Base-by-base conservation (phyloP, 495 filamentous ascomycete genomes). In the Trichoderma gamsii region DNA sequence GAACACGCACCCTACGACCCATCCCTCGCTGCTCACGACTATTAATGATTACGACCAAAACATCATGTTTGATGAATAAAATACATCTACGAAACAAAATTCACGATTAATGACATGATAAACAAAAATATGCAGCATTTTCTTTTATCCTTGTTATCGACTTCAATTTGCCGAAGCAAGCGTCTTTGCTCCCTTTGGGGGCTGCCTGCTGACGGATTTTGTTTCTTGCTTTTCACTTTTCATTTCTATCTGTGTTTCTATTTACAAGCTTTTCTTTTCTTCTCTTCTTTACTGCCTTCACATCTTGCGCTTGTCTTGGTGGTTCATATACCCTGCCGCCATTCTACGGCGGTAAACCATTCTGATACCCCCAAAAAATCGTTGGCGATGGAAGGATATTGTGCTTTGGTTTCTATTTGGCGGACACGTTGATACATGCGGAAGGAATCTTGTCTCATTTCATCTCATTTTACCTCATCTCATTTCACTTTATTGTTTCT, bases 1-100 rank as follows among this genome's bases (percentile, higher is more conserved):
- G 59, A 67, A 25, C 65, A 72, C 51, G 70, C 67, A 27, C 41
- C 63, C 51, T 71, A 66, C 27, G 72, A 70, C 66, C 65, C 67
- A 51, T 61, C 64, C 56, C n/a, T 32, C 67, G 66, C 56, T 29
- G 56, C 56, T 29, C 27, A 23, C 29, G 41, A 44, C 32, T 65
- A 41, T 44, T 65, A n/a, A 65, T 44, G 32, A 32, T 41, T 27
- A 32, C 35, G 21, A 41, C 63, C 49, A 52, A 52, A 21, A 23
- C 35, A 38, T 38, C 35, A 52, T n/a, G 18, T 21, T 21, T 32
- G 32, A 65, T 21, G 27, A 41, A 27, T 11, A 27, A 21, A 6
- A 43, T 41, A 21, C 12, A 35, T 64, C 38, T 4, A 64, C 49
- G 49, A 52, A 23, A 18, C 18, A 21, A 29, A 61, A 61, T 16